Base-by-base conservation (phyloP, 352 stramenopile genomes). In the Phytophthora hybrid region DNA sequence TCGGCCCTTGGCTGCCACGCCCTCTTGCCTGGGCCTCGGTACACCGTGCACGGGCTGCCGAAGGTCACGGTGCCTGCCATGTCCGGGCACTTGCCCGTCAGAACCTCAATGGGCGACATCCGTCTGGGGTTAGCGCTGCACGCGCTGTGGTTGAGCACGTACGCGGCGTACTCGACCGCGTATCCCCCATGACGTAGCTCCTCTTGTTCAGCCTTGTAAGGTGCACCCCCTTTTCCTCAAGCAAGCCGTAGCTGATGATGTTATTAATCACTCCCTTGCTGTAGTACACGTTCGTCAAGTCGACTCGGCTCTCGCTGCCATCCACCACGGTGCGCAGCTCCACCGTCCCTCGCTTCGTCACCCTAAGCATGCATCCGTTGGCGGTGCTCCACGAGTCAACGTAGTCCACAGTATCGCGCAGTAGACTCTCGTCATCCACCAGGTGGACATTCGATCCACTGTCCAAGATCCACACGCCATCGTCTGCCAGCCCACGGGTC, bases 91-190 rank as follows among this genome's bases (percentile, higher is more conserved):
- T 34, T 18, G 5, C 34, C 19, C 5, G 70, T 73, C 19, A 73
- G 29, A 4, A 77, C 19, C 39, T 64, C 23, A 6, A 69, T 44
- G 3, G 63, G 63, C 31, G 26, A 64, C 34, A 19, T 21, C 18
- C 64, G 55, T 1, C 32, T 19, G 7, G 37, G 3, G 21, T 78
- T 84, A 0, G 66, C 54, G 1, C 21, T 59, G 2, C 54, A 76
- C 7, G 74, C 49, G 37, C 62, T 77, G 3, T 67, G 23, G n/a
- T 80, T 84, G 0, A 77, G 55, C 0, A 84, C 32, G 47, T 78
- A 80, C 4, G 58, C 41, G 0, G 64, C 78, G 26, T 81, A 78
- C 52, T 82, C 54, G 1, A 59, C 72, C 0, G 76, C 71, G 13
- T 78, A 34, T 1, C 64, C 59, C 70, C 78, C 13, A 49, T 49